Percentiles rank a stretch among this genome's conserved stretches.
Evolutionary conservation across 1,284 basidiomycete species (phyloP).

Genomic region (Malassezia slooffiae): DNA sequence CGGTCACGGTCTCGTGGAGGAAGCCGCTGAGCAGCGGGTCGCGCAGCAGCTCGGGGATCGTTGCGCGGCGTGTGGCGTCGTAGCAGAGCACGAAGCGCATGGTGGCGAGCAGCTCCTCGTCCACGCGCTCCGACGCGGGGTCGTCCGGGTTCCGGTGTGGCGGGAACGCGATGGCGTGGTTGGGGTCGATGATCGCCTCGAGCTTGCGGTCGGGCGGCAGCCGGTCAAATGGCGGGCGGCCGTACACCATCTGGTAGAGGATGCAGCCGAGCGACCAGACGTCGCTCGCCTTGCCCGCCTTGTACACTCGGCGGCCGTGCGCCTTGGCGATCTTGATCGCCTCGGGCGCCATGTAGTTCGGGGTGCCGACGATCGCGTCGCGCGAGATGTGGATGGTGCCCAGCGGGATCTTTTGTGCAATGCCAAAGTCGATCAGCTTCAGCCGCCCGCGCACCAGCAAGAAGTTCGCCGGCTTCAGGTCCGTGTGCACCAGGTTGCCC

Average conservation of each 20-base stretch:
- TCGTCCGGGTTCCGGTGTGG: slow-evolving; percentile 56
- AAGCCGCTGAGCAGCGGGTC: slow-evolving; percentile 43
- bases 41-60: slow-evolving; percentile 59
- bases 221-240: slow-evolving; percentile 77
- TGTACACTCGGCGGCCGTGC: slow-evolving; percentile 46
- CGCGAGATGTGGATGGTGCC: slow-evolving; percentile 45
- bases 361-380: slow-evolving; percentile 43
- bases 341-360: slow-evolving; percentile 47
- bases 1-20: slow-evolving; percentile 21
- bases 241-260: slow-evolving; percentile 90
- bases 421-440: slow-evolving; percentile 95
- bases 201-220: slow-evolving; percentile 80
- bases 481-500: slow-evolving; percentile 42
- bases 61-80: slow-evolving; percentile 63
- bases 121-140: slow-evolving; percentile 50
- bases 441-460: slow-evolving; percentile 72
- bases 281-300: slow-evolving; percentile 52
- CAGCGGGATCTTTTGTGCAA: slow-evolving; percentile 64
- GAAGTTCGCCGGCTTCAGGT: slow-evolving; percentile 52
- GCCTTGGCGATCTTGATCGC: slow-evolving; percentile 39
- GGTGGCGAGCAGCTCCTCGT: slow-evolving; percentile 58
- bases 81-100: slow-evolving; percentile 66
- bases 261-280: slow-evolving; percentile 97
- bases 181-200: slow-evolving; percentile 68
- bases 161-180: slow-evolving; percentile 64